phyloP scores from a whole-genome alignment of 176 grass and related monocot species.

The Themeda triandra region DNA sequence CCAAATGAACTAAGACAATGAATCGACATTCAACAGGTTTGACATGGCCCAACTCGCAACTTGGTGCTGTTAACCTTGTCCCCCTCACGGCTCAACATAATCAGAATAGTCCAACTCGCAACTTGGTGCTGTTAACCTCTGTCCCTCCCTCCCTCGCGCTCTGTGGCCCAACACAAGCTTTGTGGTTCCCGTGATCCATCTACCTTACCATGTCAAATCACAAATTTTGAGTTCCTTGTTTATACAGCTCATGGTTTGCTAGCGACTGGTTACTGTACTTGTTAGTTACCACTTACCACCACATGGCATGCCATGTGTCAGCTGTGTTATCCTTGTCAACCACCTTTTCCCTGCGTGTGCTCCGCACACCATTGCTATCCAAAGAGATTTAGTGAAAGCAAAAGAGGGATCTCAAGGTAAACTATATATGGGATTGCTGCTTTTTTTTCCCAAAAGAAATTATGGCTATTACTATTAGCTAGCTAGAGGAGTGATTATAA shows the following conservation, averaged over 20 bases:
- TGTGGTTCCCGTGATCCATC: not conserved
- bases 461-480: not conserved
- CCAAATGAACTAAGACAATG: not conserved
- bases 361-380: not conserved
- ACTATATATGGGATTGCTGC: not conserved
- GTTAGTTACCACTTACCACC: not conserved
- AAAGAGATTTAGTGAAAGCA: not conserved
- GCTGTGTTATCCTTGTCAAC: not conserved
- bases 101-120: not conserved
- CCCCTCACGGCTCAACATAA: not conserved
- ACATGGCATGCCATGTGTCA: not conserved
- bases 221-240: too few relatives aligned
- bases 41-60: not conserved
- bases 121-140: not conserved
- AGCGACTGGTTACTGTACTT: not conserved
- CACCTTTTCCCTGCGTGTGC: not conserved
- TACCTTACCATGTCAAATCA: constrained; percentile 2
- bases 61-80: not conserved
- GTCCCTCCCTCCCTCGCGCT: not conserved
- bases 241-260: not conserved
- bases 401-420: not conserved
- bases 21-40: not conserved
- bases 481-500: not conserved
- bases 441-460: not conserved
- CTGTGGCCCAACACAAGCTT: not conserved